Conservation (phyloP, 2,329 filamentous ascomycete genomes). For the Sporothrix schenckii region DNA sequence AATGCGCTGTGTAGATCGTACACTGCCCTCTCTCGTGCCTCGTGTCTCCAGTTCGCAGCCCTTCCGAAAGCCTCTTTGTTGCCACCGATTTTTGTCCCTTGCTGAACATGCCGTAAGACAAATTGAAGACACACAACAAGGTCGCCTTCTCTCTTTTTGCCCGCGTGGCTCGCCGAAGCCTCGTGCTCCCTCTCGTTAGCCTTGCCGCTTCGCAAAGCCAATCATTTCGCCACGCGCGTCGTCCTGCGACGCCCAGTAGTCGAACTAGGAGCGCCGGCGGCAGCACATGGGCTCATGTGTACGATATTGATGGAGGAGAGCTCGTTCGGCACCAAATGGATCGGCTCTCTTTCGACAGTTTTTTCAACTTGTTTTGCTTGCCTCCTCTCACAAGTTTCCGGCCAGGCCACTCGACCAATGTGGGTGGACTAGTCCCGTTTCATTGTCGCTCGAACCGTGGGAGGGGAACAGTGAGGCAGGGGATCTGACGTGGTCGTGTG, state of each 20-base stretch:
- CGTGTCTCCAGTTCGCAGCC: neutral
- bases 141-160: neutral
- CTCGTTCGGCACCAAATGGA: neutral
- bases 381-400: neutral
- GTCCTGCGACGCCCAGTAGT: slow-evolving; percentile 9
- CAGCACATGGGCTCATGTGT: slow-evolving; percentile 29
- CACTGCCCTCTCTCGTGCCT: slow-evolving; percentile 3
- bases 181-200: slow-evolving; percentile 25
- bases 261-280: slow-evolving; percentile 15
- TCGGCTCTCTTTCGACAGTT: neutral
- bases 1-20: slow-evolving; percentile 1
- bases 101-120: too few relatives aligned
- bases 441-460: neutral
- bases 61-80: neutral
- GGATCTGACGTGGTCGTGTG: neutral
- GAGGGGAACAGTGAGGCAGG: neutral
- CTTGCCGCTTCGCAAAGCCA: slow-evolving; percentile 31
- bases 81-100: too few relatives aligned
- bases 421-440: neutral
- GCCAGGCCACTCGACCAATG: neutral
- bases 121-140: too few relatives aligned
- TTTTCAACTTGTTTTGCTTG: neutral
- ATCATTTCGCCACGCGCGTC: slow-evolving; percentile 36
- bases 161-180: slow-evolving; percentile 10
- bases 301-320: neutral